Conservation (phyloP, 208 protist genomes). For the Wallacemonas sp. region DNA sequence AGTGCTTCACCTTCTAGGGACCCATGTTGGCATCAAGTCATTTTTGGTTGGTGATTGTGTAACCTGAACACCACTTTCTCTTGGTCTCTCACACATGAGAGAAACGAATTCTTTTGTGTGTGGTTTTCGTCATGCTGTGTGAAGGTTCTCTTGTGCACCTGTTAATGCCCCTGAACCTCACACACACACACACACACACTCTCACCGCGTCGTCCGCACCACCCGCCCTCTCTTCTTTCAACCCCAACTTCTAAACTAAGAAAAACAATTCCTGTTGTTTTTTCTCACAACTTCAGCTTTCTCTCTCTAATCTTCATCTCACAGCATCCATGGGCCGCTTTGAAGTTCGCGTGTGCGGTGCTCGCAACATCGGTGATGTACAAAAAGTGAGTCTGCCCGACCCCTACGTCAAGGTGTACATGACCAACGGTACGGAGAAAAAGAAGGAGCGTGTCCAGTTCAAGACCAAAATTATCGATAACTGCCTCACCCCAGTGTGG, state of each 20-base stretch:
- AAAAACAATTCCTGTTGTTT: background rate
- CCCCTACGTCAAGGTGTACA: slow-evolving; percentile 53
- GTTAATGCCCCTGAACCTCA: too few relatives aligned
- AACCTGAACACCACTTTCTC: background rate
- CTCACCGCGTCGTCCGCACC: background rate
- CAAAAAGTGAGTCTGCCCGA: slow-evolving; percentile 62
- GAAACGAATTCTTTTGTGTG: too few relatives aligned
- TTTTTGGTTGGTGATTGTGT: too few relatives aligned
- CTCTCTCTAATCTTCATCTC: background rate
- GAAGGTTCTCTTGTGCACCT: too few relatives aligned
- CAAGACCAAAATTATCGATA: slow-evolving; percentile 52
- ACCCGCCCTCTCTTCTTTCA: background rate
- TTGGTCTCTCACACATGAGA: too few relatives aligned
- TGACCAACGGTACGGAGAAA: slow-evolving; percentile 28
- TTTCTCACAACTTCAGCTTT: slow-evolving; percentile 11
- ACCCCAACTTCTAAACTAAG: background rate
- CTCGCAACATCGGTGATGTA: slow-evolving; percentile 59
- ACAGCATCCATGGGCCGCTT: slow-evolving; percentile 53
- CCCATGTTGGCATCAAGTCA: too few relatives aligned
- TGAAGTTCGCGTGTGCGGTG: slow-evolving; percentile 67
- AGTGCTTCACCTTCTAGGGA: too few relatives aligned
- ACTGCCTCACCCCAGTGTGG: slow-evolving; percentile 57
- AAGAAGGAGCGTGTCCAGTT: slow-evolving; percentile 31
- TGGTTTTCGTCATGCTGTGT: too few relatives aligned
- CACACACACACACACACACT: too few relatives aligned